These are phyloP conservation scores for Calonectria fujianensis DNA, from an alignment of 2,329 filamentous ascomycete species.

Conservation along the genomic window DNA sequence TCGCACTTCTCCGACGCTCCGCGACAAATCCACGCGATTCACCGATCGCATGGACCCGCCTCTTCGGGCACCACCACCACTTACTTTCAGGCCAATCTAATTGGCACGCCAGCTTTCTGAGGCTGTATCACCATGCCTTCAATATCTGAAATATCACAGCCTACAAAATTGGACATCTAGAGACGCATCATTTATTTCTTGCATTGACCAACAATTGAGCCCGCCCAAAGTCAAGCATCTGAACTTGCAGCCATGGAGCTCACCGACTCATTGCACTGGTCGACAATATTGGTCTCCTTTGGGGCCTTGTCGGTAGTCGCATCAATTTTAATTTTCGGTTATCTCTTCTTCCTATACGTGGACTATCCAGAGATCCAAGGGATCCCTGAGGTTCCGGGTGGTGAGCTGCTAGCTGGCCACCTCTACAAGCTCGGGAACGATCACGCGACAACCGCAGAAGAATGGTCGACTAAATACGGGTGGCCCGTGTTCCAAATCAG, in stretches of 20 bases:
- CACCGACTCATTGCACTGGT: neutral
- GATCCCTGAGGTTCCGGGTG: conserved; percentile 17
- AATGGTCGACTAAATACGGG: conserved; percentile 1
- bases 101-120: neutral
- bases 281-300: neutral
- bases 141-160: neutral
- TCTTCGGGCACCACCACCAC: neutral
- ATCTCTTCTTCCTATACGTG: conserved; percentile 1
- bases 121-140: neutral
- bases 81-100: neutral
- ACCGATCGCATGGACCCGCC: conserved; percentile 24
- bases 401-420: conserved; percentile 14
- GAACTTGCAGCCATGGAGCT: neutral
- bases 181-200: neutral
- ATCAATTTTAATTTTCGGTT: neutral
- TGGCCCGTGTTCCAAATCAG: conserved; percentile 18
- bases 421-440: conserved; percentile 17
- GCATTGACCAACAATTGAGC: neutral
- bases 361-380: conserved; percentile 12
- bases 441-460: conserved; percentile 11
- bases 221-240: neutral
- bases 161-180: neutral
- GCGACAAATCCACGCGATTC: neutral
- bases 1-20: conserved; percentile 7
- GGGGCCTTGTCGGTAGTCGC: neutral